These are phyloP conservation scores for Byssochlamys sp. DNA, from an alignment of 2,329 filamentous ascomycete genomes.

Conservation along the genomic window DNA sequence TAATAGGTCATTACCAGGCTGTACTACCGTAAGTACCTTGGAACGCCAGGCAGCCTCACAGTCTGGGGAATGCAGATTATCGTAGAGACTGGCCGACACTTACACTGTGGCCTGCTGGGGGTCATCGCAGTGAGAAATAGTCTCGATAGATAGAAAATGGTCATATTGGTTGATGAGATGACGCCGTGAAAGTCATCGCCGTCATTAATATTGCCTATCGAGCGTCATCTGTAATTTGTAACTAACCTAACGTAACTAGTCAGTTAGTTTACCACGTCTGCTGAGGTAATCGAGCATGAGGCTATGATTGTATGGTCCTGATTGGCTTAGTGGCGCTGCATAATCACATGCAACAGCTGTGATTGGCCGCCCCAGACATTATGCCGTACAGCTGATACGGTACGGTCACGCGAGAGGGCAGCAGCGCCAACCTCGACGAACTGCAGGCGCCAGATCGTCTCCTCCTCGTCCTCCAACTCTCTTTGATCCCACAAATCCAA, in stretches of 20 bases:
- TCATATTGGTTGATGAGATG: neutral
- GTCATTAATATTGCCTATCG: neutral
- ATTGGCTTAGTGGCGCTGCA: constrained; percentile 3
- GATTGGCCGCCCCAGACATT: constrained; percentile 4
- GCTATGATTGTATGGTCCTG: neutral
- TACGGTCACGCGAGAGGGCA: constrained; percentile 5
- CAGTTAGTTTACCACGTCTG: neutral
- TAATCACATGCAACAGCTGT: constrained; percentile 1
- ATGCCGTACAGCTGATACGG: constrained; percentile 4
- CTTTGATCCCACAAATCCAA: neutral
- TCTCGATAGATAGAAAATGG: neutral
- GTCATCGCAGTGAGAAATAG: neutral
- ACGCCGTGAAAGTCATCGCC: neutral
- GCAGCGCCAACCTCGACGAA: constrained; percentile 2
- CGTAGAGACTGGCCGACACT: neutral
- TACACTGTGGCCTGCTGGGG: neutral
- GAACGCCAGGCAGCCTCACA: neutral
- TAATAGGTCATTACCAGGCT: neutral
- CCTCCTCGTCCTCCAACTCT: neutral
- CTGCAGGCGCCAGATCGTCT: neutral
- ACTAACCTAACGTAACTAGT: too few species aligned
- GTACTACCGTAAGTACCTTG: neutral
- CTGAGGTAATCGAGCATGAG: constrained; percentile 3
- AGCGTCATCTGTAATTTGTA: neutral
- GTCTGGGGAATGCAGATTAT: neutral